Evolutionary conservation across 495 filamentous ascomycete species (phyloP), one percentile per base, ranked within the genome.

Genomic region (Aspergillus nidulans): DNA sequence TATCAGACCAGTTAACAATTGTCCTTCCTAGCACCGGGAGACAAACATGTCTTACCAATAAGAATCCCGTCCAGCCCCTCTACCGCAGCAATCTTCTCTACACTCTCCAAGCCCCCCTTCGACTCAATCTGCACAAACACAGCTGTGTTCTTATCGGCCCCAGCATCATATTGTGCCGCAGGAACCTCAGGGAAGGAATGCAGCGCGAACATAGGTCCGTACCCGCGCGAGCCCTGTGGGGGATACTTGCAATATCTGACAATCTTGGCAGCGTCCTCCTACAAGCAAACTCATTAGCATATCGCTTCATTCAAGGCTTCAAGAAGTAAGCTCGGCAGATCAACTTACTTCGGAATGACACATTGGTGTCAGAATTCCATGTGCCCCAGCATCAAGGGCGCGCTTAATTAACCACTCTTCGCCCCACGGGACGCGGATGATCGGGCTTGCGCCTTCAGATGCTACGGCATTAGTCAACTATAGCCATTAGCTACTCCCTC

Each of bases 381-480:
- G 85, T 18, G 85, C 84, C 8, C 85, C 85, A 39, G 81, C 73
- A 62, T 90, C 85, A 19, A 89, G 69, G 9, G 85, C 85, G 75
- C 85, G 77, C 69, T 89, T 89, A 25, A 90, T 79, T 77, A 89
- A 84, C 77, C 79, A 87, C 9, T 80, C 74, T 65, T 85, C 82
- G 24, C 78, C 77, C 50, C 82, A 84, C 6, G 85, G 79, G n/a
- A 87, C 81, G 54, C 85, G 77, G 26, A 89, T 82, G 40, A 89
- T 73, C 0, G 86, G 85, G 4, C 79, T 82, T 1, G 83, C 83
- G 1, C 84, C 84, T 50, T 81, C 79, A 20, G 83, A 76, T 16
- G 84, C 84, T 41, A 86, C 82, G 4, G 84, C 83, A 25, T 52
- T 59, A 15, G 21, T 51, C 30, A 59, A 42, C 57, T 59, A 23